phyloP scores from a whole-genome alignment of 495 filamentous ascomycete genomes.

The Pyrenula aspistea region DNA sequence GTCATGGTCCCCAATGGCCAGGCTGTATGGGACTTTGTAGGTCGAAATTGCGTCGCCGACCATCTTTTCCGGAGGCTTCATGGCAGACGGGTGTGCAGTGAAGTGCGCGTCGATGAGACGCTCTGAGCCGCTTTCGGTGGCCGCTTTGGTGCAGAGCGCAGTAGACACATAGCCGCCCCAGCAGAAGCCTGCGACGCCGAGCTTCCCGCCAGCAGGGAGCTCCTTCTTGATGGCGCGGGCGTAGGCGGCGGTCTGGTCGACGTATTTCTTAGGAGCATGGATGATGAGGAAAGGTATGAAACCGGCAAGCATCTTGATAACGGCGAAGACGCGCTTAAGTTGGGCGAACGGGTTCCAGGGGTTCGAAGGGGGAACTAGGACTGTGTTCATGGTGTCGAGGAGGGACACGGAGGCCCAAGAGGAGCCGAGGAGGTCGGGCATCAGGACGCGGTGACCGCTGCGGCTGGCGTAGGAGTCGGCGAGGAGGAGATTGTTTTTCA shows the following conservation, averaged over 20 bases:
- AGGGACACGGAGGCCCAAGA: neutral
- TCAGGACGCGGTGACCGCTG: constrained; percentile 27
- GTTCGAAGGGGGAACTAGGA: neutral
- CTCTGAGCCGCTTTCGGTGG: constrained; percentile 6
- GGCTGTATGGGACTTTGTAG: constrained; percentile 31
- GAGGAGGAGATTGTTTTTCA: constrained; percentile 31
- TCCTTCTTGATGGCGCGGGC: constrained; percentile 30
- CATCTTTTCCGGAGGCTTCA: constrained; percentile 24
- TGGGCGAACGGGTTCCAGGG: neutral
- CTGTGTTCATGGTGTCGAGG: neutral
- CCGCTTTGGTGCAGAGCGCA: constrained; percentile 17
- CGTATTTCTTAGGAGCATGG: constrained; percentile 17
- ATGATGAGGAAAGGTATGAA: neutral
- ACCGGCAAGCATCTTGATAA: constrained; percentile 1
- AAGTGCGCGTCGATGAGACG: constrained; percentile 32
- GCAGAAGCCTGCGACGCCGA: constrained; percentile 39
- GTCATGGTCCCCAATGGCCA: constrained; percentile 43
- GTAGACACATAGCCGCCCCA: constrained; percentile 38
- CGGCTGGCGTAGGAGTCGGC: constrained; percentile 31
- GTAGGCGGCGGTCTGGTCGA: constrained; percentile 14
- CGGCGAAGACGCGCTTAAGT: constrained; percentile 1
- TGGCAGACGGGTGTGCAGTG: constrained; percentile 32
- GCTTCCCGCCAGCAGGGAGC: constrained; percentile 19
- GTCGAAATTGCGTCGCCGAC: constrained; percentile 25
- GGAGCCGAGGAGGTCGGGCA: constrained; percentile 43